Percentiles rank a stretch among this genome's conserved stretches.
These are phyloP conservation scores for Ophiostoma sp. DNA, from an alignment of 2,329 filamentous ascomycete species.

Conservation along the genomic window DNA sequence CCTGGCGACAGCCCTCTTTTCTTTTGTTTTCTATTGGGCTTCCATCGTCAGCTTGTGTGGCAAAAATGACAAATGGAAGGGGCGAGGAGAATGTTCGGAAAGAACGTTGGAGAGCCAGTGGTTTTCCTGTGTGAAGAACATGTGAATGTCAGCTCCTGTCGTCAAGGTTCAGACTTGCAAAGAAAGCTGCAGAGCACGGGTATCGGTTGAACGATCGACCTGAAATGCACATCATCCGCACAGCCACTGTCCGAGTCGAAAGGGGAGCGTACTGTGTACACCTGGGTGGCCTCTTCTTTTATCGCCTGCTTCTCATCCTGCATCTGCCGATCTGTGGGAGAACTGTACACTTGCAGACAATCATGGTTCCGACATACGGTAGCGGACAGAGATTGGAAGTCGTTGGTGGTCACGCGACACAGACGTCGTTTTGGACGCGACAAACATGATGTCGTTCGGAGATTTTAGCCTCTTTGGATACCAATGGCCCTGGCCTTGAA, in stretches of 20 bases:
- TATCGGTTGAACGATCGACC: background rate
- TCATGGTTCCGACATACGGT: background rate
- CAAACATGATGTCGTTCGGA: background rate
- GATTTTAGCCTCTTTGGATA: slow-evolving; percentile 9
- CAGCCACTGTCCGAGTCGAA: background rate
- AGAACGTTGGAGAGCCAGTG: background rate
- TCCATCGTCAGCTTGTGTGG: background rate
- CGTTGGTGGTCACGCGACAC: slow-evolving; percentile 4
- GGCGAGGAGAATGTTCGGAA: background rate
- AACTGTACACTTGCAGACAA: background rate
- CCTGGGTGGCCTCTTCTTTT: too few species aligned
- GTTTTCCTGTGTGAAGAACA: background rate
- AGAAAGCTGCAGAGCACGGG: background rate
- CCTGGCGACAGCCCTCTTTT: background rate
- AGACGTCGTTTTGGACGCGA: background rate
- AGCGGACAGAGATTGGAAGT: background rate
- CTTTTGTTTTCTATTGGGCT: background rate
- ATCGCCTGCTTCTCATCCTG: background rate
- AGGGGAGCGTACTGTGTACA: background rate
- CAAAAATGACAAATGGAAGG: background rate
- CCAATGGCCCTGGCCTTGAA: background rate
- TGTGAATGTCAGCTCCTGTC: background rate
- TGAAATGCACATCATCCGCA: background rate
- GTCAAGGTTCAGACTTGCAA: background rate
- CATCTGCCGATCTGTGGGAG: background rate